Evolutionary conservation across 1,284 basidiomycete species (phyloP).

Genomic region (Pyrrhoderma noxium): DNA sequence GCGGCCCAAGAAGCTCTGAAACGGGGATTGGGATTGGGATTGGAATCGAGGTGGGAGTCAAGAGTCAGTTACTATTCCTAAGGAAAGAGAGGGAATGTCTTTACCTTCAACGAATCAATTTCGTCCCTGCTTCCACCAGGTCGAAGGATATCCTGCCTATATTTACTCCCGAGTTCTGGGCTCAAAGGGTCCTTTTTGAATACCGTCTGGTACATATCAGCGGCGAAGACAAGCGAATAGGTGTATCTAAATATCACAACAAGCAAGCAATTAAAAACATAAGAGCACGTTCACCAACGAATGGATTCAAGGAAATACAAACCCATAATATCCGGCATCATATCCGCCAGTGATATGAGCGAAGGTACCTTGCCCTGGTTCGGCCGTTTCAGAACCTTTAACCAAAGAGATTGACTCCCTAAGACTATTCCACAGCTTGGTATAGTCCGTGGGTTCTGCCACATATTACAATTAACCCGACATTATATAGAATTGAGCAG

Average conservation of each 20-base stretch:
- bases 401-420: conserved; percentile 62
- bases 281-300: neutral
- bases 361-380: conserved; percentile 64
- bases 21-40: neutral
- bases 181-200: conserved; percentile 73
- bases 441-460: conserved; percentile 58
- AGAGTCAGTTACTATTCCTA: neutral
- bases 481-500: neutral
- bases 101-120: conserved; percentile 46
- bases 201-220: conserved; percentile 76
- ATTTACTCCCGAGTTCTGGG: conserved; percentile 45
- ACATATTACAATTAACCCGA: neutral
- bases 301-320: conserved; percentile 11
- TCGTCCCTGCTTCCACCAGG: conserved; percentile 56
- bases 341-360: conserved; percentile 70
- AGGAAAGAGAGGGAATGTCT: conserved; percentile 6
- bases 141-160: conserved; percentile 46
- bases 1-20: conserved; percentile 69
- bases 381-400: conserved; percentile 46
- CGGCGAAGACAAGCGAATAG: conserved; percentile 68
- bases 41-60: neutral
- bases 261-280: neutral
- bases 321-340: conserved; percentile 78
- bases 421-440: conserved; percentile 65
- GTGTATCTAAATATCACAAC: conserved; percentile 39